Conservation (phyloP, 768 basidiomycete species). For the Lentinus tigrinus region DNA sequence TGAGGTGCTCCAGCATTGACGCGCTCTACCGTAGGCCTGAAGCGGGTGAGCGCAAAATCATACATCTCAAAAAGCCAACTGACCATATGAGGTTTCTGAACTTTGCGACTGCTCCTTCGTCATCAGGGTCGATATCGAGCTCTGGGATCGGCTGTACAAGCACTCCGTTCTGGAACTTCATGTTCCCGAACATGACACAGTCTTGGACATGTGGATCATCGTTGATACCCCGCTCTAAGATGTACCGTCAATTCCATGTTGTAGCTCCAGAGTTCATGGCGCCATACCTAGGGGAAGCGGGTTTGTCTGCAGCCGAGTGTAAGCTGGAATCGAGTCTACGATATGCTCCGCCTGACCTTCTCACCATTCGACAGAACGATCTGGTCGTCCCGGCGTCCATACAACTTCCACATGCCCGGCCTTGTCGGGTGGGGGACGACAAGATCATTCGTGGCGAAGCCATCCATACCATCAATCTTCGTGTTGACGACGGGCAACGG, state of each 20-base stretch:
- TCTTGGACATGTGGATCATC: conserved; percentile 32
- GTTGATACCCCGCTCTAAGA: conserved; percentile 34
- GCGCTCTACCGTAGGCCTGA: conserved; percentile 32
- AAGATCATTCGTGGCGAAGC: conserved; percentile 42
- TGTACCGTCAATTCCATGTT: neutral
- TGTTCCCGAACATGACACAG: conserved; percentile 41
- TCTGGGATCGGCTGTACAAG: conserved; percentile 35
- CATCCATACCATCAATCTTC: conserved; percentile 27
- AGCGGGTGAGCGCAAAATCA: neutral
- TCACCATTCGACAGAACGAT: conserved; percentile 42
- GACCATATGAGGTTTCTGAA: conserved; percentile 40
- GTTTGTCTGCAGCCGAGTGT: conserved; percentile 30
- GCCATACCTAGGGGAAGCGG: conserved; percentile 35
- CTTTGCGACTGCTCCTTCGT: conserved; percentile 25
- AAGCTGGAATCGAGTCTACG: neutral
- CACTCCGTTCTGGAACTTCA: conserved; percentile 38
- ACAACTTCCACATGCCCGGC: conserved; percentile 34
- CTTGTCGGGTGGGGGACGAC: conserved; percentile 41
- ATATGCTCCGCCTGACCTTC: conserved; percentile 26
- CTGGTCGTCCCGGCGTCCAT: conserved; percentile 45
- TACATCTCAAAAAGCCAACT: neutral
- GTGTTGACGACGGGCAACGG: neutral
- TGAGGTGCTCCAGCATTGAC: conserved; percentile 41
- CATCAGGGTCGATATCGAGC: conserved; percentile 30
- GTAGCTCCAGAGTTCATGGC: neutral